Base-by-base conservation (phyloP, 768 basidiomycete genomes). In the Serpula lacrymans region DNA sequence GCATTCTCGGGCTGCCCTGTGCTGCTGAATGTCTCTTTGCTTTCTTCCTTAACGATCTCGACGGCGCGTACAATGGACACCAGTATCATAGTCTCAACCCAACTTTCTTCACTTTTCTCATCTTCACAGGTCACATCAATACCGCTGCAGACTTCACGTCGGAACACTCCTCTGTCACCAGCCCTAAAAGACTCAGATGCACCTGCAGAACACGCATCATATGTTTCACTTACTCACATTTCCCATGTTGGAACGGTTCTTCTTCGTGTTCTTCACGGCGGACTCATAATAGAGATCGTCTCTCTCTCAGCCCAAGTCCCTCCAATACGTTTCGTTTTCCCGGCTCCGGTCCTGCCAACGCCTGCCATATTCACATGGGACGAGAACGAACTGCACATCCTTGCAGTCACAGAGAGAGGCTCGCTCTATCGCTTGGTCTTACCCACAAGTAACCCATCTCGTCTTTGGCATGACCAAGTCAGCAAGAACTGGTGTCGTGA, bases 301-400 rank as follows among this genome's bases (percentile, higher is more conserved):
- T 87, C 88, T n/a, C 67, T 90, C 32, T 78, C 85, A 5, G 71
- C 74, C 1, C 67, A 78, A 48, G 66, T 81, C 2, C 68, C 74
- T 23, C 80, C 88, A 13, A 73, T 91, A 47, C 80, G 88, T 42
- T 78, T 93, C 57, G 71, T 86, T 48, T 88, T 90, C 51, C 88
- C 88, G 26, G 78, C 84, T 8, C 55, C 74, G 26, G 60, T 92
- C 36, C 59, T 88, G 20, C 70, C 82, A 10, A 65, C 72, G 34
- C 88, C 90, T 3, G 74, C 80, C 16, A 54, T 91, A 37, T 75
- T 85, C 52, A 56, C 80, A 13, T 70, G 60, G 38, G 53, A 61
- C 4, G 51, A 61, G 11, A 54, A 62, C 24, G 75, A 71, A 62
- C 59, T 93, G 8, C 84, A 89, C 54, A 59, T 94, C n/a, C 55